phyloP scores from a whole-genome alignment of 495 filamentous ascomycete species.

The Annulohypoxylon nitens region DNA sequence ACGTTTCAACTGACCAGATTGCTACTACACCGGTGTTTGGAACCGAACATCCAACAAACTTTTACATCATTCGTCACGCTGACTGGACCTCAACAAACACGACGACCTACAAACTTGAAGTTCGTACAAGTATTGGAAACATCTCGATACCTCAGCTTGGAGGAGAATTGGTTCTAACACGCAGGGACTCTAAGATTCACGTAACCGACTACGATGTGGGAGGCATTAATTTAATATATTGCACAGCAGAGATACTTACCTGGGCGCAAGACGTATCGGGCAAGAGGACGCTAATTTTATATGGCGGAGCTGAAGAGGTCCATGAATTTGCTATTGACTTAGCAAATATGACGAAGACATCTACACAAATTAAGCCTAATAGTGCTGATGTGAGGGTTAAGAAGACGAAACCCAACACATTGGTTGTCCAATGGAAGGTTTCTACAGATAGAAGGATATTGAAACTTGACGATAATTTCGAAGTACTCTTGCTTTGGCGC shows the following conservation, averaged over 20 bases:
- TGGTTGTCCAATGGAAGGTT: constrained; percentile 50
- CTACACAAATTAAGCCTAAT: constrained; percentile 50
- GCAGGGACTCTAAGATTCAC: constrained; percentile 79
- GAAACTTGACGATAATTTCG: constrained; percentile 62
- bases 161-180: constrained; percentile 71
- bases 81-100: constrained; percentile 68
- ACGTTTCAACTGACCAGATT: constrained; percentile 65
- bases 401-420: constrained; percentile 48
- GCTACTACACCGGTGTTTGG: constrained; percentile 71
- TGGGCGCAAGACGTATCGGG: constrained; percentile 51
- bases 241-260: constrained; percentile 80
- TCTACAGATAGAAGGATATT: constrained; percentile 54
- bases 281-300: constrained; percentile 67
- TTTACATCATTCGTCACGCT: constrained; percentile 74
- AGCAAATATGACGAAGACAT: constrained; percentile 12
- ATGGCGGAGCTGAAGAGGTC: constrained; percentile 74
- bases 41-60: constrained; percentile 63
- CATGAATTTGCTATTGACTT: constrained; percentile 73
- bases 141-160: constrained; percentile 75
- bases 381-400: constrained; percentile 64
- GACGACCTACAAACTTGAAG: constrained; percentile 70
- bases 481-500: constrained; percentile 64
- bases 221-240: constrained; percentile 74
- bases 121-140: constrained; percentile 71
- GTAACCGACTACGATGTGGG: constrained; percentile 79